Evolutionary conservation across 2,329 filamentous ascomycete species (phyloP).

Genomic region (Penicillium janthinellum): DNA sequence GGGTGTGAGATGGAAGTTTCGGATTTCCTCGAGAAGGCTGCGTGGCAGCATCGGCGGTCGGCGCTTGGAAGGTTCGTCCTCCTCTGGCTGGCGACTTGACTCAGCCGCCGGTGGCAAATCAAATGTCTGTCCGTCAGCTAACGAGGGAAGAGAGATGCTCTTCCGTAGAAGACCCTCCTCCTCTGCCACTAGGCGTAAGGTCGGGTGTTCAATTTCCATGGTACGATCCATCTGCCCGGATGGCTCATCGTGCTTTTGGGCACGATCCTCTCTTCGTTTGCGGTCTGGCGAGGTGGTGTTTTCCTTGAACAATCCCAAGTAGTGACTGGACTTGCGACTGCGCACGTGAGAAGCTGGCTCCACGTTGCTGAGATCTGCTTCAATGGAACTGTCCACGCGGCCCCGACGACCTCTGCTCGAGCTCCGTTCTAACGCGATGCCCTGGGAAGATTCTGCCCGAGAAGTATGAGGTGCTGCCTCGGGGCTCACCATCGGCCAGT

Average conservation of each 20-base stretch:
- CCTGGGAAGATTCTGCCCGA: conserved; percentile 25
- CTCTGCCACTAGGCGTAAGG: conserved; percentile 9
- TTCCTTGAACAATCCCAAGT: conserved; percentile 66
- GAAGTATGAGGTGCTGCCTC: conserved; percentile 28
- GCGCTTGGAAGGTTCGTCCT: conserved; percentile 28
- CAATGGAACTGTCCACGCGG: conserved; percentile 63
- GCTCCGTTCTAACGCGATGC: conserved; percentile 38
- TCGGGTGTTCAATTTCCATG: conserved; percentile 21
- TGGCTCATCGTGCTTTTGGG: conserved; percentile 38
- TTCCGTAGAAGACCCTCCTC: conserved; percentile 29
- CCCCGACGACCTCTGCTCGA: conserved; percentile 47
- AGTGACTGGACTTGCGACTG: conserved; percentile 67
- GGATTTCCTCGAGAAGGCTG: conserved; percentile 58
- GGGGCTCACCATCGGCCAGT: conserved; percentile 18
- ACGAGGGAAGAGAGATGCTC: conserved; percentile 32
- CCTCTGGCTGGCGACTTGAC: conserved; percentile 7
- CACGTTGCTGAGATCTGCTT: conserved; percentile 62
- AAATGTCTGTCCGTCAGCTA: conserved; percentile 29
- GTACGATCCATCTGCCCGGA: conserved; percentile 19
- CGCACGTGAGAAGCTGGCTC: conserved; percentile 58
- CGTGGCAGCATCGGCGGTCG: conserved; percentile 47
- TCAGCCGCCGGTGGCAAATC: conserved; percentile 17
- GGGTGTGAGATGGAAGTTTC: conserved; percentile 56
- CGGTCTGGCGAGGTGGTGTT: conserved; percentile 58
- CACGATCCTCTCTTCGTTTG: conserved; percentile 52